Percentiles rank a stretch among this genome's conserved stretches.
Evolutionary conservation across 1,284 basidiomycete genomes (phyloP).

Genomic region (Boletus semigastroideus): DNA sequence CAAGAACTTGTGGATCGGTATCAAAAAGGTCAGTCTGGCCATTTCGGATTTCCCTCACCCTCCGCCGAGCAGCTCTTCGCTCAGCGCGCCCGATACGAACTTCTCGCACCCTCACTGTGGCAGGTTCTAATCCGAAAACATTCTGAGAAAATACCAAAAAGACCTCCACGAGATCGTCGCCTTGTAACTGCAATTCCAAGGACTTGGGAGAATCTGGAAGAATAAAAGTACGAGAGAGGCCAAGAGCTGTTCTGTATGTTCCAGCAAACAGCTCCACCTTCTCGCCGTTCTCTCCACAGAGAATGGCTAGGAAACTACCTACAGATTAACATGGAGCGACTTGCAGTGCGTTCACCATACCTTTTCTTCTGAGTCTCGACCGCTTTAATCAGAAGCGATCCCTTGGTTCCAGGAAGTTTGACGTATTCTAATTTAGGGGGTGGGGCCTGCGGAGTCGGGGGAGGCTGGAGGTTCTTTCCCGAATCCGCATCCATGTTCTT

Average conservation of each 20-base stretch:
- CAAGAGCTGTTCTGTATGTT: constrained; percentile 76
- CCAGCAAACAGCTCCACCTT: constrained; percentile 89
- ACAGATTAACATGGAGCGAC: constrained; percentile 6
- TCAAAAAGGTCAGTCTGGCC: constrained; percentile 48
- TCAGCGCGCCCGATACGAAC: constrained; percentile 85
- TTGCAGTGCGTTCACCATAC: constrained; percentile 37
- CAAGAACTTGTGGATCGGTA: constrained; percentile 42
- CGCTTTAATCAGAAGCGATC: constrained; percentile 75
- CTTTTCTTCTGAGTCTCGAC: constrained; percentile 87
- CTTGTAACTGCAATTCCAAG: constrained; percentile 84
- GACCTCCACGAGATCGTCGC: constrained; percentile 85
- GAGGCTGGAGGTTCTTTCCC: constrained; percentile 33
- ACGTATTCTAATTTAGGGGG: constrained; percentile 86
- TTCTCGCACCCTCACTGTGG: constrained; percentile 86
- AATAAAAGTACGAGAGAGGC: constrained; percentile 82
- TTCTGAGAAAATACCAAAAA: constrained; percentile 87
- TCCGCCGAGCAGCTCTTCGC: constrained; percentile 74
- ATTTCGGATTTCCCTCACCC: constrained; percentile 62
- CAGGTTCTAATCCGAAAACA: constrained; percentile 85
- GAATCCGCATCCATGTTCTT: constrained; percentile 38
- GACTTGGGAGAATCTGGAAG: constrained; percentile 84
- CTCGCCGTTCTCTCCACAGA: constrained; percentile 90
- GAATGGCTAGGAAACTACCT: constrained; percentile 80
- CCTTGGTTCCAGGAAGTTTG: constrained; percentile 87
- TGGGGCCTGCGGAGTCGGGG: constrained; percentile 52